Base-by-base conservation (phyloP, 192 early-diverging fungal species). In the Coemansia sp. region DNA sequence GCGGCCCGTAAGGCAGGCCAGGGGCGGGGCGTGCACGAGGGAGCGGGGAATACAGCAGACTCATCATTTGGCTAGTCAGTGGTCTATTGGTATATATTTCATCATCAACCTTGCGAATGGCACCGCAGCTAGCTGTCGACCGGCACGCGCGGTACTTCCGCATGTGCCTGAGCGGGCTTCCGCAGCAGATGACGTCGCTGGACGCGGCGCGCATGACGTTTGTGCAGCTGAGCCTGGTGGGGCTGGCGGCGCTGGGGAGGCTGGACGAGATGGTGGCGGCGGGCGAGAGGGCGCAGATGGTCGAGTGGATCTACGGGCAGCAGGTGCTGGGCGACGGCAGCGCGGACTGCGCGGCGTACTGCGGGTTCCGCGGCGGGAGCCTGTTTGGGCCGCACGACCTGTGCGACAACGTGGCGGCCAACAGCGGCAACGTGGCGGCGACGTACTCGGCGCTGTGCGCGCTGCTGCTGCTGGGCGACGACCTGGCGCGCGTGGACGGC, bases 291-390 rank as follows among this genome's bases (percentile, higher is more conserved):
- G 31, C 62, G 14, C 81, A 68, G 22, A 91, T 88, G 83, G 82
- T 97, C 29, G 91, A 98, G 23, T 99, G 97, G 97, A 86, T 99
- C 32, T 99, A 97, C 79, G 87, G 83, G 15, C 94, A 97, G 70
- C 94, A 98, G 58, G 71, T 90, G 10, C 84, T 82, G 3, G 36
- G 38, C 7, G 45, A 47, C 45, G 45, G 45, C 7, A 26, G 51
- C 34, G 33, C 27, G n/a, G 38, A 51, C 42, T 57, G 51, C 38
- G 36, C 42, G 0, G 63, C 42, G 15, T 67, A 67, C 65, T 41
- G 60, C 34, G 80, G 80, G 18, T 82, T 82, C 62, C 73, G 79
- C 19, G 80, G 80, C 30, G 79, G 80, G 33, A 77, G 70, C 10
- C 56, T 80, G 22, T 65, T 70, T 54, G 68, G 79, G 3, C 77